Percentiles rank a stretch among this genome's conserved stretches.
phyloP scores from a whole-genome alignment of 768 basidiomycete species.

The Agrocybe pediades region DNA sequence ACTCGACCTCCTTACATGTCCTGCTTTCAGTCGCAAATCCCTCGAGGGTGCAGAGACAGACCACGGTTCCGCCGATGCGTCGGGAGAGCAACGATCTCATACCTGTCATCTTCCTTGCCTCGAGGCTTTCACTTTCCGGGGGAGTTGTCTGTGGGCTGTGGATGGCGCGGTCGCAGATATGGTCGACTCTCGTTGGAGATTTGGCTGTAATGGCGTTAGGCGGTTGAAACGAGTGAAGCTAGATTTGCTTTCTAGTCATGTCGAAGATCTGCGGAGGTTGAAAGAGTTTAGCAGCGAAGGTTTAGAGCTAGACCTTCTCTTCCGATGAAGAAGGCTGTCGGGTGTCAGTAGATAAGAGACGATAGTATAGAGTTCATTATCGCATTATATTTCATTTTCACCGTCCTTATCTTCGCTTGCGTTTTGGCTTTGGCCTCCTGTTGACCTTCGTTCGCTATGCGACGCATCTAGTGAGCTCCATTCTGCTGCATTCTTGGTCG shows the following conservation, averaged over 20 bases:
- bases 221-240: slow-evolving; percentile 30
- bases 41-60: not conserved
- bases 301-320: slow-evolving; percentile 26
- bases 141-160: slow-evolving; percentile 27
- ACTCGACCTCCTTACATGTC: slow-evolving; percentile 28
- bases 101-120: slow-evolving; percentile 27
- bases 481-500: too few relatives aligned
- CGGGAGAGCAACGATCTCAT: not conserved
- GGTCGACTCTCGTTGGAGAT: slow-evolving; percentile 37
- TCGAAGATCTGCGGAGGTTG: slow-evolving; percentile 28
- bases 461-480: too few relatives aligned
- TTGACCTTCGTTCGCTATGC: too few relatives aligned
- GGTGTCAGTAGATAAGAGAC: not conserved
- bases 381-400: not conserved
- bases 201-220: slow-evolving; percentile 16
- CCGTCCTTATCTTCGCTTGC: not conserved
- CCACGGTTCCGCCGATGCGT: not conserved
- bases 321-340: slow-evolving; percentile 6
- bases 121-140: slow-evolving; percentile 28
- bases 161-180: slow-evolving; percentile 34
- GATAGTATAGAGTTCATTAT: not conserved
- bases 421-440: too few relatives aligned
- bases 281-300: slow-evolving; percentile 33
- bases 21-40: slow-evolving; percentile 10
- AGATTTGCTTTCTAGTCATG: slow-evolving; percentile 31